Evolutionary conservation across 176 grass and related monocot genomes (phyloP).

Genomic region (Oryza meridionalis): DNA sequence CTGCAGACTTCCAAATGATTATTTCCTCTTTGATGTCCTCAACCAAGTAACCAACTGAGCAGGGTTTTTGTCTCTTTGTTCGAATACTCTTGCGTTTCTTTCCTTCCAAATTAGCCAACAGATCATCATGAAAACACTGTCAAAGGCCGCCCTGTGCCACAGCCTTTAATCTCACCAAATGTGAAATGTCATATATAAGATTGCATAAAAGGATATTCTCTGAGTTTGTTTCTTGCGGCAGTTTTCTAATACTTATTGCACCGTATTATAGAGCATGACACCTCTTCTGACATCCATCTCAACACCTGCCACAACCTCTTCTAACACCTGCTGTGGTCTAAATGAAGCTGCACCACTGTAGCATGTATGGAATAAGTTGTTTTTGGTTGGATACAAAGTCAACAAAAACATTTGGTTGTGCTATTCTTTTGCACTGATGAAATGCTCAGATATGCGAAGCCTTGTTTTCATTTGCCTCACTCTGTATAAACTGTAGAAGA

Average conservation of each 20-base stretch:
- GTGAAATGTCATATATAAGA: background rate
- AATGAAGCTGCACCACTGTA: background rate
- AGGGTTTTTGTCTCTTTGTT: too few species aligned
- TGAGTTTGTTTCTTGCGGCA: background rate
- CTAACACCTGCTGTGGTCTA: slow-evolving; percentile 2
- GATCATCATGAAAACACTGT: too few species aligned
- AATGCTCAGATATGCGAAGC: background rate
- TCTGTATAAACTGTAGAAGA: background rate
- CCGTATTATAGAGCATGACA: background rate
- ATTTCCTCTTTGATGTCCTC: too few species aligned
- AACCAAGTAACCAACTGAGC: too few species aligned
- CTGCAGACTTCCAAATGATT: too few species aligned
- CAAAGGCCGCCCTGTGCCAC: background rate
- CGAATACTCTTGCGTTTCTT: too few species aligned
- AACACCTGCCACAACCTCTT: background rate
- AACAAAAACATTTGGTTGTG: background rate
- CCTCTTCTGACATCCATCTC: slow-evolving; percentile 3
- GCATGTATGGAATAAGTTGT: background rate
- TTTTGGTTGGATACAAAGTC: slow-evolving; percentile 13
- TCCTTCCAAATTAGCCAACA: too few species aligned
- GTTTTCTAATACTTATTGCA: background rate
- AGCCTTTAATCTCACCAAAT: background rate
- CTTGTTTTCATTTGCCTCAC: background rate
- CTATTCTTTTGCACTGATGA: background rate
- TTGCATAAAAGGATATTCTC: background rate